Percentiles rank a stretch among this genome's conserved stretches.
These are phyloP conservation scores for Ophiostoma fasciatum DNA, from an alignment of 2,329 filamentous ascomycete species.

Conservation along the genomic window DNA sequence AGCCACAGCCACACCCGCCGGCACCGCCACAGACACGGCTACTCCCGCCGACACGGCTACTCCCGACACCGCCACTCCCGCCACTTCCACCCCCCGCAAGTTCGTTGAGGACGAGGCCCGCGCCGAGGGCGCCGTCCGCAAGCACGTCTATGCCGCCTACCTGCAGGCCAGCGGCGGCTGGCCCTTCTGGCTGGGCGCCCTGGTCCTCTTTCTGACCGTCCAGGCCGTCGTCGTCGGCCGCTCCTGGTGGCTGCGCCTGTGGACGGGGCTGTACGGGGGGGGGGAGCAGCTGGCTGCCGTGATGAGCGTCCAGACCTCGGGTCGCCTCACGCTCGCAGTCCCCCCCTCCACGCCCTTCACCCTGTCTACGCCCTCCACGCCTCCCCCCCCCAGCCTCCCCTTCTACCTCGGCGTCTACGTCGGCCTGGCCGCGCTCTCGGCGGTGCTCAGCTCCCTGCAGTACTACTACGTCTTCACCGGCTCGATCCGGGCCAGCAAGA, in stretches of 20 bases:
- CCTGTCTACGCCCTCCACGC: too few species aligned
- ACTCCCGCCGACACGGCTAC: too few species aligned
- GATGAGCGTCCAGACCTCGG: too few species aligned
- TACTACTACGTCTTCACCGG: conserved; percentile 50
- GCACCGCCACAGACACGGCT: too few species aligned
- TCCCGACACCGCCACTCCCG: too few species aligned
- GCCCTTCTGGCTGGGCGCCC: conserved; percentile 40
- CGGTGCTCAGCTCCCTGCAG: conserved; percentile 43
- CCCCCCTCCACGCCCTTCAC: too few species aligned
- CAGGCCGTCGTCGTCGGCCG: conserved; percentile 40
- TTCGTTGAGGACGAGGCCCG: conserved; percentile 65
- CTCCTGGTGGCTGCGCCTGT: conserved; percentile 50
- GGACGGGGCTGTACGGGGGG: conserved; percentile 30
- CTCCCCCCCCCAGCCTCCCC: too few species aligned
- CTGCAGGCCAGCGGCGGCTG: conserved; percentile 50
- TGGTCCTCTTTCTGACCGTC: conserved; percentile 38
- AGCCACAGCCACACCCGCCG: too few species aligned
- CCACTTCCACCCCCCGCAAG: conserved; percentile 43
- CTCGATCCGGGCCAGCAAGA: conserved; percentile 53
- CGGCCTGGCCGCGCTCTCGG: conserved; percentile 39
- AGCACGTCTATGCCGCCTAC: conserved; percentile 52
- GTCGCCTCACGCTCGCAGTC: too few species aligned
- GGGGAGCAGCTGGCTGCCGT: too few species aligned
- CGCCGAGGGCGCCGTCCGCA: conserved; percentile 54
- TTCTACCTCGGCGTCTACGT: conserved; percentile 60